These are phyloP conservation scores for Termitomyces sp. DNA, from an alignment of 1,284 basidiomycete species.

Conservation along the genomic window DNA sequence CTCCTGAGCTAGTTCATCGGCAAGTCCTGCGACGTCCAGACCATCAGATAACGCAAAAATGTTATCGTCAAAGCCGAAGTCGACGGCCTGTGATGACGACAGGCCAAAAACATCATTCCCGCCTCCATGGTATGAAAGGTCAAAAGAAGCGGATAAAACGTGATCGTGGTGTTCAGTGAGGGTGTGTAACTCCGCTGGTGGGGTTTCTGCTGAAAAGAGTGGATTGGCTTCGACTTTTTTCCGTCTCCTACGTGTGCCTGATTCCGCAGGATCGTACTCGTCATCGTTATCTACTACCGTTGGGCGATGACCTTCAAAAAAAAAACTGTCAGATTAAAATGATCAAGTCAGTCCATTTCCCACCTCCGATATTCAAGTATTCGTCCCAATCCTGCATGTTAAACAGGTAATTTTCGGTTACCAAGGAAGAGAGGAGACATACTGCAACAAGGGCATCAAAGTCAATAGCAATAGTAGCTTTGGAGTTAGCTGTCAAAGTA, in stretches of 20 bases:
- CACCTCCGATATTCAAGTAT: conserved; percentile 42
- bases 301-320: conserved; percentile 13
- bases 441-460: conserved; percentile 66
- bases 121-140: conserved; percentile 46
- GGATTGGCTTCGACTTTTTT: conserved; percentile 29
- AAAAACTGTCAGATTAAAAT: neutral
- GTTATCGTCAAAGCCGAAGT: conserved; percentile 49
- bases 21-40: conserved; percentile 52
- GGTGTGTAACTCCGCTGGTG: conserved; percentile 52
- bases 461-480: conserved; percentile 48
- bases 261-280: conserved; percentile 41
- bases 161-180: conserved; percentile 66
- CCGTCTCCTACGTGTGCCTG: conserved; percentile 22
- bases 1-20: conserved; percentile 67
- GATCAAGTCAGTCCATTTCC: neutral
- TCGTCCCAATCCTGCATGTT: conserved; percentile 58
- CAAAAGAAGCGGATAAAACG: conserved; percentile 60
- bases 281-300: conserved; percentile 34
- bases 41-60: conserved; percentile 47
- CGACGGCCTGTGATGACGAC: conserved; percentile 55
- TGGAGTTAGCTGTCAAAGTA: conserved; percentile 54
- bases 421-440: conserved; percentile 22
- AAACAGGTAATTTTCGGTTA: neutral
- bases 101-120: conserved; percentile 28
- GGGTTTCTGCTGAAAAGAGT: conserved; percentile 33